These are phyloP conservation scores for Colletotrichum filicis DNA, from an alignment of 2,329 filamentous ascomycete species.

Conservation along the genomic window DNA sequence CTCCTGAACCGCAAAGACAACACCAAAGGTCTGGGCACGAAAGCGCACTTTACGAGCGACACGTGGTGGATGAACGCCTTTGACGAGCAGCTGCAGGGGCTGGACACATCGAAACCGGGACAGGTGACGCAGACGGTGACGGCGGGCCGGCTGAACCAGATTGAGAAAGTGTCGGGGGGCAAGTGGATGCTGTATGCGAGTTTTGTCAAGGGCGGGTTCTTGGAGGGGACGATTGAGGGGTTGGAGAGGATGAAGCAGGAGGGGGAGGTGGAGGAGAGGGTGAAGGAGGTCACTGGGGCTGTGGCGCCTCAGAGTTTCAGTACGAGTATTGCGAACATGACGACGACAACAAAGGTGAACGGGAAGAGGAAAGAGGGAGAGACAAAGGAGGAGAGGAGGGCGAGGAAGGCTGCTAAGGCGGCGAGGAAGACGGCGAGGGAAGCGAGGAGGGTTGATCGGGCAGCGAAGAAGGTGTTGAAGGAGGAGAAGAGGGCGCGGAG, in stretches of 20 bases:
- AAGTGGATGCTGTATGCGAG: constrained; percentile 80
- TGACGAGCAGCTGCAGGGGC: constrained; percentile 86
- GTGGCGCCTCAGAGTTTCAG: constrained; percentile 37
- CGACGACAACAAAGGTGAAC: constrained; percentile 57
- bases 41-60: constrained; percentile 74
- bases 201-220: constrained; percentile 84
- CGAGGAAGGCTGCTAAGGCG: constrained; percentile 44
- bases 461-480: constrained; percentile 47
- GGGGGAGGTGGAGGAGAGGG: constrained; percentile 38
- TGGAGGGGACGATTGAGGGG: constrained; percentile 74
- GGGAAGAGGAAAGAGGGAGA: constrained; percentile 40
- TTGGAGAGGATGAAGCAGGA: constrained; percentile 36
- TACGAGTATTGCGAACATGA: neutral
- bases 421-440: constrained; percentile 43
- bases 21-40: constrained; percentile 83
- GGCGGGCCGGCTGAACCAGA: constrained; percentile 64
- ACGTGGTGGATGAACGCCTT: constrained; percentile 99
- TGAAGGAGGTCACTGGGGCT: neutral
- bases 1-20: constrained; percentile 86
- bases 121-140: constrained; percentile 66
- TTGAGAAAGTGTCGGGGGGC: constrained; percentile 61
- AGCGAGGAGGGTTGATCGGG: constrained; percentile 38
- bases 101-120: constrained; percentile 72
- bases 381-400: constrained; percentile 44
- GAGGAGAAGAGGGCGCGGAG: constrained; percentile 47